Evolutionary conservation across 768 basidiomycete genomes (phyloP).

Genomic region (Hypsizygus marmoreus): DNA sequence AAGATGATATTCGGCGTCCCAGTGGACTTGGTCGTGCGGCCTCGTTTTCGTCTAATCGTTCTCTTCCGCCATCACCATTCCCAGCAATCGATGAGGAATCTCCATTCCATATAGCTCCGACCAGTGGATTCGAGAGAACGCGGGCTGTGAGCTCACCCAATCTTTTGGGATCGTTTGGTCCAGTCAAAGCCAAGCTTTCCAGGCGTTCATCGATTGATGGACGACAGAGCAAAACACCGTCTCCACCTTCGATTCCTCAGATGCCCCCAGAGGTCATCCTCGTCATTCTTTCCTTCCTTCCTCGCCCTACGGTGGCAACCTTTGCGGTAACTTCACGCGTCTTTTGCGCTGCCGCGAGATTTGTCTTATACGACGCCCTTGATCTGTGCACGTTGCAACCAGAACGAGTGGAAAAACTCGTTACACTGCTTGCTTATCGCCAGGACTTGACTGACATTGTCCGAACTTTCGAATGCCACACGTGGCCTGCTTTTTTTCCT

Average conservation of each 20-base stretch:
- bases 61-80: conserved; percentile 38
- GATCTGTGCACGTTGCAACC: conserved; percentile 34
- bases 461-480: conserved; percentile 38
- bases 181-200: conserved; percentile 18
- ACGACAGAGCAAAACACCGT: conserved; percentile 2
- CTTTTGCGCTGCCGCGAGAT: conserved; percentile 35
- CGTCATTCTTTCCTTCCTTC: conserved; percentile 35
- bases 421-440: conserved; percentile 38
- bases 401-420: conserved; percentile 33
- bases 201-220: conserved; percentile 10
- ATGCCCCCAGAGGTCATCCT: conserved; percentile 37
- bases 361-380: conserved; percentile 33
- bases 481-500: conserved; percentile 45
- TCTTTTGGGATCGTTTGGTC: conserved; percentile 29
- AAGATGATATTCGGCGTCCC: conserved; percentile 46
- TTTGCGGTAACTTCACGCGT: conserved; percentile 33
- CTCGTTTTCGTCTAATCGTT: conserved; percentile 36
- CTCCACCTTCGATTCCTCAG: conserved; percentile 6
- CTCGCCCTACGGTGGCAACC: conserved; percentile 28
- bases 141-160: conserved; percentile 42
- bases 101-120: conserved; percentile 12
- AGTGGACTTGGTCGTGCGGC: conserved; percentile 45
- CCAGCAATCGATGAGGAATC: conserved; percentile 20
- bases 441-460: conserved; percentile 43
- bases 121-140: conserved; percentile 18